These are phyloP conservation scores for Microthlaspi erraticum DNA, from an alignment of 345 rosid genomes.

Conservation along the genomic window DNA sequence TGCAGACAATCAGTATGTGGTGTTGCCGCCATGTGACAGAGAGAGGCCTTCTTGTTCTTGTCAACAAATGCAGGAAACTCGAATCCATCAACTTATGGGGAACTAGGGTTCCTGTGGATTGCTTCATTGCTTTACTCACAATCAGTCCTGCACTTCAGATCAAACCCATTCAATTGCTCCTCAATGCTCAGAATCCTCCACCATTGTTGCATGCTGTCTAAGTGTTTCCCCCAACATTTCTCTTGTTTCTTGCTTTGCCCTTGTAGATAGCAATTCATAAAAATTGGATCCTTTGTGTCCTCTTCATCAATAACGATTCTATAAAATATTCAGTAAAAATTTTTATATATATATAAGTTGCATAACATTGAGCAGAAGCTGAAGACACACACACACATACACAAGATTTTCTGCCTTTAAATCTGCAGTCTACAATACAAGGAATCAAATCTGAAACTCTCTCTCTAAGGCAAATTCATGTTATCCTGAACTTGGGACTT, in stretches of 20 bases:
- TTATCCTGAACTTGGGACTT: constrained; percentile 21
- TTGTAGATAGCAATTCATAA: constrained; percentile 39
- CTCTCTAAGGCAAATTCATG: constrained; percentile 21
- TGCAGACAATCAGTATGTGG: constrained; percentile 79
- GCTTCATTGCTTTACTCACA: constrained; percentile 64
- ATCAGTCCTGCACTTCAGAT: constrained; percentile 76
- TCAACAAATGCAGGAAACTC: constrained; percentile 69
- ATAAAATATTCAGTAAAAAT: constrained; percentile 9
- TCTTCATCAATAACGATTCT: constrained; percentile 5
- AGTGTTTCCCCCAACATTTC: not conserved
- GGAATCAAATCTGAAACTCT: constrained; percentile 33
- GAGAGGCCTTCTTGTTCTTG: constrained; percentile 68
- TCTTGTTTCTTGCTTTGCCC: not conserved
- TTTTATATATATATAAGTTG: constrained; percentile 38
- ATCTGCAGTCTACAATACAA: constrained; percentile 36
- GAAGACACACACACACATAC: constrained; percentile 30
- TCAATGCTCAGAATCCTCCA: constrained; percentile 48
- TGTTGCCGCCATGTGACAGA: constrained; percentile 90
- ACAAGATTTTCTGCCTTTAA: constrained; percentile 28
- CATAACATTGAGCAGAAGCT: constrained; percentile 32
- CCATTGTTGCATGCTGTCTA: constrained; percentile 57
- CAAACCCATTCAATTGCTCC: constrained; percentile 53
- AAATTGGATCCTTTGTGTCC: constrained; percentile 13
- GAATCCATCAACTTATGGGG: constrained; percentile 89
- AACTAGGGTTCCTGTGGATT: constrained; percentile 70